A percentile compares a stretch with the other conserved stretches of the same genome.
These are phyloP conservation scores for Saturnispora hagleri DNA, from an alignment of 805 yeast species.

Conservation along the genomic window DNA sequence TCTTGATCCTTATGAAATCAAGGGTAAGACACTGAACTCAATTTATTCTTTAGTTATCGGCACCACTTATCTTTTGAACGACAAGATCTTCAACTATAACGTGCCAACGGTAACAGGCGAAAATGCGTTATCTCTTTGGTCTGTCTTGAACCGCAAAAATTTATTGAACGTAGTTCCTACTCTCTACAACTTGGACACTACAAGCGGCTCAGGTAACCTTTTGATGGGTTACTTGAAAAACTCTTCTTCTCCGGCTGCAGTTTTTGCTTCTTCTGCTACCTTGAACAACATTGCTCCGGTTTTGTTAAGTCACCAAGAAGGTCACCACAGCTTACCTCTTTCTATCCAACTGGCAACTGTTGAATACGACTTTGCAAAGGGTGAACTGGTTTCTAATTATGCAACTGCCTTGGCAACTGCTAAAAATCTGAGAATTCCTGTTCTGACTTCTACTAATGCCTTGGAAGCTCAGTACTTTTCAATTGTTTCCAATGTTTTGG, in stretches of 20 bases:
- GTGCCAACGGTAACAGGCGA: conserved; percentile 25
- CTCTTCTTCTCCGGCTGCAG: conserved; percentile 24
- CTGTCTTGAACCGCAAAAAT: conserved; percentile 39
- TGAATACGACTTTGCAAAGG: conserved; percentile 49
- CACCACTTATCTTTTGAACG: conserved; percentile 41
- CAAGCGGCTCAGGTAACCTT: conserved; percentile 77
- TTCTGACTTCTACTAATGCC: conserved; percentile 55
- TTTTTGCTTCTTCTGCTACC: conserved; percentile 63
- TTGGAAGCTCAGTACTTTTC: conserved; percentile 62
- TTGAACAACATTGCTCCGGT: conserved; percentile 60
- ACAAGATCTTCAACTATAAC: conserved; percentile 53
- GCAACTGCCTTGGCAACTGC: conserved; percentile 54
- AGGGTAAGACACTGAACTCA: conserved; percentile 42
- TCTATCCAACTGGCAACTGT: conserved; percentile 69
- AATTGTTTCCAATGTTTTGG: conserved; percentile 53
- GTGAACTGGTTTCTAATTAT: conserved; percentile 55
- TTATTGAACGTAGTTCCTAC: conserved; percentile 51
- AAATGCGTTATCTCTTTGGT: conserved; percentile 60
- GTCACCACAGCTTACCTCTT: conserved; percentile 39
- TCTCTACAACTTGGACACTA: conserved; percentile 54
- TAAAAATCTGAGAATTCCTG: conserved; percentile 51
- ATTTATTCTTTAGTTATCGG: conserved; percentile 47
- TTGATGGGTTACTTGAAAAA: conserved; percentile 58
- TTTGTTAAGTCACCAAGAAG: conserved; percentile 31
- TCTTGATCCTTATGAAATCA: conserved; percentile 44